A percentile compares a stretch with the other conserved stretches of the same genome.
Evolutionary conservation across 148 eudicot species (phyloP).

Genomic region (Agrostemma githago): DNA sequence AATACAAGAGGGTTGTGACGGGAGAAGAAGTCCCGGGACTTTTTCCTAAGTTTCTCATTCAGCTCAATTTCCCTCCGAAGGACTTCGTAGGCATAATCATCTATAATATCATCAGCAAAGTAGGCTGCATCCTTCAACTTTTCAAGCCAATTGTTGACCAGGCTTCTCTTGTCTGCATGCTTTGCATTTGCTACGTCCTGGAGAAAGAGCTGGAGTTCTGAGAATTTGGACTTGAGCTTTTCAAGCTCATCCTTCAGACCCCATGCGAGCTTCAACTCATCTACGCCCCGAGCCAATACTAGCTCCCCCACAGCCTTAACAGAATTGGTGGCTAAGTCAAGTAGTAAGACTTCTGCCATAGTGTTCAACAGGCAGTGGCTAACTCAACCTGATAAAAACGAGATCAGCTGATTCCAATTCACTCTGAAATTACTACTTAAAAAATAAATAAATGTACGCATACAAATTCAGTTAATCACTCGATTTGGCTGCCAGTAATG

Average conservation of each 20-base stretch:
- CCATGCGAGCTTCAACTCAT: not conserved
- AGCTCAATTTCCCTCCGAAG: not conserved
- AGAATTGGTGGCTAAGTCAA: not conserved
- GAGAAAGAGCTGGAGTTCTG: not conserved
- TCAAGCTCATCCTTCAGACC: not conserved
- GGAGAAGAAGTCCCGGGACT: conserved; percentile 1
- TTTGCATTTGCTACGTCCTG: not conserved
- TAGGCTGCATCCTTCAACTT: conserved; percentile 6
- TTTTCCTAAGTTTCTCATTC: not conserved
- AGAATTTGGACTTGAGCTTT: not conserved
- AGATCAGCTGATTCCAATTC: not conserved
- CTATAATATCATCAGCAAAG: conserved; percentile 11
- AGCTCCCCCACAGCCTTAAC: not conserved
- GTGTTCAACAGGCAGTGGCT: not conserved
- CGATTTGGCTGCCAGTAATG: not conserved
- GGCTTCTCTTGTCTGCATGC: not conserved
- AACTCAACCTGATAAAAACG: not conserved
- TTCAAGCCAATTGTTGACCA: not conserved
- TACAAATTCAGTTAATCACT: not conserved
- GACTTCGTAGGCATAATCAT: conserved; percentile 11
- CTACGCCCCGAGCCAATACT: not conserved
- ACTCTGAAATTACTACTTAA: not conserved
- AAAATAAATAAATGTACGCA: not conserved
- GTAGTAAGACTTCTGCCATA: not conserved
- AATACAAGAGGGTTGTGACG: not conserved